These are phyloP conservation scores for Lolium multiflorum DNA, from an alignment of 176 grass and related monocot species.

Conservation along the genomic window DNA sequence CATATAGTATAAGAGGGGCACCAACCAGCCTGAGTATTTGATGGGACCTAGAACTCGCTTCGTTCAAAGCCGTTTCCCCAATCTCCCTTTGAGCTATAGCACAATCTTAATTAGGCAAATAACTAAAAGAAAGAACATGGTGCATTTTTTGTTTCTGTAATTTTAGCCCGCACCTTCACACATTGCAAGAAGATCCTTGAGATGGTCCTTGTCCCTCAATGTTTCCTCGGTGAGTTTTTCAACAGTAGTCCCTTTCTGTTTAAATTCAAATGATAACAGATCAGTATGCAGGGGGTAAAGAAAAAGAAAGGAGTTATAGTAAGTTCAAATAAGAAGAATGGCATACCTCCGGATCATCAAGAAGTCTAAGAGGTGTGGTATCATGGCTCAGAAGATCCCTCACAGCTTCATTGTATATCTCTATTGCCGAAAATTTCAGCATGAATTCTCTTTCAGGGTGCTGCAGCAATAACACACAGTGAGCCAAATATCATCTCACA, in stretches of 20 bases:
- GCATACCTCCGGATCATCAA: slow-evolving; percentile 95
- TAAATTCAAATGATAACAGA: slow-evolving; percentile 37
- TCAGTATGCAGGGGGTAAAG: slow-evolving; percentile 11
- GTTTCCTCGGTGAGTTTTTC: slow-evolving; percentile 94
- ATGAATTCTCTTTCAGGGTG: slow-evolving; percentile 88
- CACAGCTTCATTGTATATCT: slow-evolving; percentile 99
- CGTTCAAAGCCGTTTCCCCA: slow-evolving; percentile 93
- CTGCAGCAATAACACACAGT: slow-evolving; percentile 51
- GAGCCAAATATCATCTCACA: background rate
- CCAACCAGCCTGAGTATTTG: slow-evolving; percentile 98
- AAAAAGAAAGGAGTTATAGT: slow-evolving; percentile 7
- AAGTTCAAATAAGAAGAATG: slow-evolving; percentile 39
- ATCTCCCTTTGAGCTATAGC: slow-evolving; percentile 87
- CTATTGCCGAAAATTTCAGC: slow-evolving; percentile 92
- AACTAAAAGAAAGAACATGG: background rate
- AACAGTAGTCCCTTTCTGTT: slow-evolving; percentile 92
- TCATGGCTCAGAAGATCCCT: slow-evolving; percentile 88
- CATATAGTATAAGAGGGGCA: slow-evolving; percentile 18
- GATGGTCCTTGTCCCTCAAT: slow-evolving; percentile 69
- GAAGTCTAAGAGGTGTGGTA: slow-evolving; percentile 78
- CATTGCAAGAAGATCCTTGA: slow-evolving; percentile 73
- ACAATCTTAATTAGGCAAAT: slow-evolving; percentile 42
- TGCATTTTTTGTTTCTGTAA: slow-evolving; percentile 10
- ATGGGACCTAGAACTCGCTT: slow-evolving; percentile 96
- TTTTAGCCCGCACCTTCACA: slow-evolving; percentile 73